phyloP scores from a whole-genome alignment of 164 flowering plant species.

The Litsea cubeba region DNA sequence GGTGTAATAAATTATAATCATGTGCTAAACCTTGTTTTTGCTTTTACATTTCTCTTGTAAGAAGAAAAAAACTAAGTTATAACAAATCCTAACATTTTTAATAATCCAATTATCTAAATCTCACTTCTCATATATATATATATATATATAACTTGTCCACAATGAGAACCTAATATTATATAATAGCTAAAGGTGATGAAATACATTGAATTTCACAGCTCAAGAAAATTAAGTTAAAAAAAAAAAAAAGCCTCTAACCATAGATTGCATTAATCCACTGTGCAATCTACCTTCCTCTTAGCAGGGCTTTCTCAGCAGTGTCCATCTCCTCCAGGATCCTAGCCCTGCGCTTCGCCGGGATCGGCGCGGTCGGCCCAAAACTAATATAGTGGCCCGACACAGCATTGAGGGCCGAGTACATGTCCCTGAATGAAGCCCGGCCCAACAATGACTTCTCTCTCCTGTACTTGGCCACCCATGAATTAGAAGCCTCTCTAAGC shows the following conservation, averaged over 20 bases:
- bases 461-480: constrained; percentile 98
- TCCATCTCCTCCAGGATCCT: constrained; percentile 95
- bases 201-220: too few species aligned
- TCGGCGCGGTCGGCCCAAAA: constrained; percentile 91
- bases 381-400: constrained; percentile 94
- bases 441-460: constrained; percentile 77
- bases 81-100: background rate
- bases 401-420: constrained; percentile 90
- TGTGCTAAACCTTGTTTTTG: too few species aligned
- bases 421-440: constrained; percentile 74
- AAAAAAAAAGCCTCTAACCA: background rate
- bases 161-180: background rate
- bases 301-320: constrained; percentile 83
- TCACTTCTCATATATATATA: background rate
- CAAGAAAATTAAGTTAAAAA: too few species aligned
- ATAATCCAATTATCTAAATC: background rate
- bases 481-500: constrained; percentile 67
- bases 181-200: background rate
- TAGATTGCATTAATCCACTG: background rate
- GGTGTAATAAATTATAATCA: too few species aligned
- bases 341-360: constrained; percentile 84
- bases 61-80: too few species aligned
- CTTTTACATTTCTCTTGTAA: too few species aligned
- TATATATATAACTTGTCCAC: background rate
- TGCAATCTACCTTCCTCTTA: constrained; percentile 63